Base-by-base conservation (phyloP, 192 early-diverging fungal genomes). In the Coemansia sp. region DNA sequence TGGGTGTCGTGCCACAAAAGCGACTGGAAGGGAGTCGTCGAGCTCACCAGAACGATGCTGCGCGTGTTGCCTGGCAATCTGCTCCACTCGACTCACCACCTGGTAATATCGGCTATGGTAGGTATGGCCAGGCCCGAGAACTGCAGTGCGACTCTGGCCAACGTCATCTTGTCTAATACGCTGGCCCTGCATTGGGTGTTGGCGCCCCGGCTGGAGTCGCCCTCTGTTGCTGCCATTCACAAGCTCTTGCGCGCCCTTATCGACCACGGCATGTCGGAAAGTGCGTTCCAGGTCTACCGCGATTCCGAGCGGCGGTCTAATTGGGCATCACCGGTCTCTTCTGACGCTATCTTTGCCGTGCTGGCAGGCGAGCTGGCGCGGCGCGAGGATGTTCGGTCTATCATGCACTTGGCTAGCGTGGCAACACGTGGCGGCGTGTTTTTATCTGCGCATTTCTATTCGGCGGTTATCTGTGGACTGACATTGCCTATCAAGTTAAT, bases 381-480 rank as follows among this genome's bases (percentile, higher is more conserved):
- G 7, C 31, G 38, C 6, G 53, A 39, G 3, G 67, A 69, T 36
- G 35, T 69, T 26, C 70, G 70, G 10, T 61, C 70, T 4, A 65
- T 78, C 25, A 56, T 36, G 55, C 63, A 69, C 25, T 64, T 78
- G 34, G 43, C 59, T 10, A 23, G 9, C 12, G 59, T 23, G 2
- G 60, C 52, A 2, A 62, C 59, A 3, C 48, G 66, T 9, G n/a
- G 28, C 6, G 63, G 58, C 3, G 16, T 72, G 6, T 12, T 6
- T 5, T 38, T 58, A 16, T 45, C 59, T 3, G 14, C 56, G n/a
- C 53, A 38, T 16, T 73, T 73, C 43, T 78, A 78, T 55, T 53
- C 76, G 10, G 66, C 76, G 0, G 58, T 78, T 28, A 62, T 78
- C n/a, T 52, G 66, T 45, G 70, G 70, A 6, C 67, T 78, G 18